Conservation (phyloP, 805 yeast species). For the Saccharomycopsis sp. region DNA sequence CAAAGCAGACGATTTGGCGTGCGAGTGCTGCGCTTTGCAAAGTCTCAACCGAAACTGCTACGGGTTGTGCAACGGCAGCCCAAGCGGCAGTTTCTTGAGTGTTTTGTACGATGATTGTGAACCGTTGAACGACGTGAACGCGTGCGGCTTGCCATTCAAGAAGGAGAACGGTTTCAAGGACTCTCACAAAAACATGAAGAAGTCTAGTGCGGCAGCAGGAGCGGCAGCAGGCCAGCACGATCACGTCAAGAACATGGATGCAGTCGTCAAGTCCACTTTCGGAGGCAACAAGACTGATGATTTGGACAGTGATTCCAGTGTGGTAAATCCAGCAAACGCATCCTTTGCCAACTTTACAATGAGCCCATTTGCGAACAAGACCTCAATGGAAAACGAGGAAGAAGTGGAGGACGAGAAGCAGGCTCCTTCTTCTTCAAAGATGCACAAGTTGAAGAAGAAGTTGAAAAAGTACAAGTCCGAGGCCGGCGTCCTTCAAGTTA, state of each 20-base stretch:
- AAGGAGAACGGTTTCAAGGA: slow-evolving; percentile 32
- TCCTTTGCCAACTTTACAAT: no score
- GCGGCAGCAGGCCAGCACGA: neutral
- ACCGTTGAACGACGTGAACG: slow-evolving; percentile 39
- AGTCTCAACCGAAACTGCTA: slow-evolving; percentile 38
- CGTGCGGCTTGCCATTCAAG: slow-evolving; percentile 42
- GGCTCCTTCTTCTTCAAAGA: no score
- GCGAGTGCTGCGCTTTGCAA: slow-evolving; percentile 50
- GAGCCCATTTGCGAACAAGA: no score
- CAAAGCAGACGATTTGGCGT: slow-evolving; percentile 44
- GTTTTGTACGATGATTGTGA: slow-evolving; percentile 39
- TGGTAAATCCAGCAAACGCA: no score
- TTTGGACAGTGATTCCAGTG: no score
- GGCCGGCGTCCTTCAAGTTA: no score
- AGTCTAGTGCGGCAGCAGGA: neutral
- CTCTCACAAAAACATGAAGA: neutral
- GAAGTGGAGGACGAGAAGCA: no score
- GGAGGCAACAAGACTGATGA: no score
- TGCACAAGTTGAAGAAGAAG: no score
- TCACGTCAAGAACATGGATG: slow-evolving; percentile 4
- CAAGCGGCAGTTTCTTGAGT: slow-evolving; percentile 38
- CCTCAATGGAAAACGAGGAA: no score
- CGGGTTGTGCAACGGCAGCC: slow-evolving; percentile 39
- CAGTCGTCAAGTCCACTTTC: slow-evolving; percentile 8
- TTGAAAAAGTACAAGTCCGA: no score